These are phyloP conservation scores for Aspergillus alliaceus DNA, from an alignment of 2,329 filamentous ascomycete species.

Conservation along the genomic window DNA sequence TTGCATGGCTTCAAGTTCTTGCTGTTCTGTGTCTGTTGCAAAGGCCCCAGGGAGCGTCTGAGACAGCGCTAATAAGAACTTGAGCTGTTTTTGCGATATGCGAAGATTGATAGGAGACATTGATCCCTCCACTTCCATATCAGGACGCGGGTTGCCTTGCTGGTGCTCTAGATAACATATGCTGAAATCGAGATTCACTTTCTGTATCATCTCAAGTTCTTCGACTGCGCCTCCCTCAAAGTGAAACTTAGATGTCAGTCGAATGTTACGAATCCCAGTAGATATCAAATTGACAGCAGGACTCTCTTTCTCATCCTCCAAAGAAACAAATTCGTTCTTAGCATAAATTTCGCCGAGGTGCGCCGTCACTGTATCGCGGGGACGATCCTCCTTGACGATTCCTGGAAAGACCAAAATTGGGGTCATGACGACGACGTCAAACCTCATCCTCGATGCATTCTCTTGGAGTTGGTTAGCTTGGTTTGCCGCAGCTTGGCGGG, in stretches of 20 bases:
- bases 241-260: constrained; percentile 84
- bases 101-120: constrained; percentile 93
- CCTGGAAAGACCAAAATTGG: constrained; percentile 95
- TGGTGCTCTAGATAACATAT: constrained; percentile 90
- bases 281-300: constrained; percentile 85
- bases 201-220: constrained; percentile 93
- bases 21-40: constrained; percentile 68
- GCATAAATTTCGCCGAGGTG: constrained; percentile 97
- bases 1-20: constrained; percentile 71
- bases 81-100: constrained; percentile 87
- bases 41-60: constrained; percentile 87
- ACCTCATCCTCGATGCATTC: constrained; percentile 84
- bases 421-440: constrained; percentile 89
- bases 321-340: constrained; percentile 83
- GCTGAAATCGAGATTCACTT: constrained; percentile 90
- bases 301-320: constrained; percentile 73
- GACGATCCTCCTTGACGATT: constrained; percentile 66
- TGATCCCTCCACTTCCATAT: constrained; percentile 84
- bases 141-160: constrained; percentile 73
- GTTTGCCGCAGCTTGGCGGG: constrained; percentile 87
- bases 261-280: constrained; percentile 87
- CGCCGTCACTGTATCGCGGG: constrained; percentile 82
- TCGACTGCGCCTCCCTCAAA: constrained; percentile 72
- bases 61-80: constrained; percentile 83
- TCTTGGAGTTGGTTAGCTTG: constrained; percentile 93